A percentile compares a stretch with the other conserved stretches of the same genome.
Evolutionary conservation across 2,329 filamentous ascomycete genomes (phyloP).

Genomic region (Leptosphaerulina australis): DNA sequence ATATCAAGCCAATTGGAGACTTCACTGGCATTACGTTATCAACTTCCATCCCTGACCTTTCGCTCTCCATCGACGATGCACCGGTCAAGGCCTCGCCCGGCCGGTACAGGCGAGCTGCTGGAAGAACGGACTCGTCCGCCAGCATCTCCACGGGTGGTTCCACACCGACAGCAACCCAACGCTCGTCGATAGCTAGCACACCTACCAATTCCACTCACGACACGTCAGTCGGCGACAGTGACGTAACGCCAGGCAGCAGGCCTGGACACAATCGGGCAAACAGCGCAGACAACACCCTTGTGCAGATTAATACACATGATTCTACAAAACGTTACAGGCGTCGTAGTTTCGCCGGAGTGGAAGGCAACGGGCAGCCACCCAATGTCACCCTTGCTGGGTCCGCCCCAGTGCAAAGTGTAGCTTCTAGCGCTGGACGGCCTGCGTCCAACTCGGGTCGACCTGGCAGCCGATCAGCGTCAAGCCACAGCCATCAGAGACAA

Average conservation of each 20-base stretch:
- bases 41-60: conserved; percentile 60
- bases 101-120: conserved; percentile 75
- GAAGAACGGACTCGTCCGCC: conserved; percentile 58
- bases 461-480: conserved; percentile 40
- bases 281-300: conserved; percentile 73
- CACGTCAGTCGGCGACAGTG: conserved; percentile 59
- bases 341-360: conserved; percentile 77
- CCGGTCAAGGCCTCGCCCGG: conserved; percentile 75
- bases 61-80: conserved; percentile 61
- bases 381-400: conserved; percentile 23
- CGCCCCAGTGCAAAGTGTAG: conserved; percentile 21
- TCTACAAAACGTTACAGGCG: conserved; percentile 77
- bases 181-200: conserved; percentile 47
- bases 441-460: conserved; percentile 40
- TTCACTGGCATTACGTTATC: conserved; percentile 58
- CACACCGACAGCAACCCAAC: conserved; percentile 41
- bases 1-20: conserved; percentile 46
- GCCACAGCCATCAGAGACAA: conserved; percentile 45
- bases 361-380: conserved; percentile 40
- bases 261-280: conserved; percentile 62
- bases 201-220: conserved; percentile 61
- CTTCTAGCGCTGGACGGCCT: conserved; percentile 27
- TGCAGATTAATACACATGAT: conserved; percentile 64
- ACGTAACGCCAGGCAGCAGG: conserved; percentile 32
- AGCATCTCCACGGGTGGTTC: conserved; percentile 38